These are phyloP conservation scores for Fusarium sp. DNA, from an alignment of 2,329 filamentous ascomycete genomes.

Conservation along the genomic window DNA sequence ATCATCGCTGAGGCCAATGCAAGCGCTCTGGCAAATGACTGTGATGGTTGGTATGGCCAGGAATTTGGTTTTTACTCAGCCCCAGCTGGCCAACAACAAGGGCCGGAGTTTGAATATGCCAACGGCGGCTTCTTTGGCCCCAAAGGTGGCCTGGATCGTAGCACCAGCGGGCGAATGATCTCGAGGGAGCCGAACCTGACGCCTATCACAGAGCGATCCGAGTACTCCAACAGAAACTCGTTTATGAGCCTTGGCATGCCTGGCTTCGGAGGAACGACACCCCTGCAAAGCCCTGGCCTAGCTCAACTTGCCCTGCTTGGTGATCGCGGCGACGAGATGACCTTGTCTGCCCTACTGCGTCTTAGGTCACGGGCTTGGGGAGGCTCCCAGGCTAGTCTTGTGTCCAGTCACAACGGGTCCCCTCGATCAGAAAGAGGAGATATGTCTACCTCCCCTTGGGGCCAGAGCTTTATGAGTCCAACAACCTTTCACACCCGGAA, in stretches of 20 bases:
- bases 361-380: slow-evolving; percentile 83
- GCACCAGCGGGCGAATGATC: slow-evolving; percentile 77
- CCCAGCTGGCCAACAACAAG: slow-evolving; percentile 59
- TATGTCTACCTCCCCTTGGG: slow-evolving; percentile 59
- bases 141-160: slow-evolving; percentile 74
- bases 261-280: slow-evolving; percentile 57
- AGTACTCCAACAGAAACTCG: slow-evolving; percentile 95
- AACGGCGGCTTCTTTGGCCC: slow-evolving; percentile 93
- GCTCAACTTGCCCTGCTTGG: slow-evolving; percentile 79
- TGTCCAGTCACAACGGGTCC: slow-evolving; percentile 65
- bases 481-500: slow-evolving; percentile 58
- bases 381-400: slow-evolving; percentile 80
- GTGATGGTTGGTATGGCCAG: slow-evolving; percentile 93
- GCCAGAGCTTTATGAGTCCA: slow-evolving; percentile 37
- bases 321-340: slow-evolving; percentile 73
- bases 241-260: slow-evolving; percentile 76
- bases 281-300: slow-evolving; percentile 76
- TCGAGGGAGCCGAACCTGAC: slow-evolving; percentile 92
- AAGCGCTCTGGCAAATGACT: slow-evolving; percentile 90
- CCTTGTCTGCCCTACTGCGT: slow-evolving; percentile 76
- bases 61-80: slow-evolving; percentile 96
- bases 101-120: slow-evolving; percentile 69
- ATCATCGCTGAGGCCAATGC: slow-evolving; percentile 97
- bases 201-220: slow-evolving; percentile 94
- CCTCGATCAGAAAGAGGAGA: slow-evolving; percentile 64